Evolutionary conservation across 139 green algal genomes (phyloP), one percentile per base, ranked within the genome.

Genomic region (Closterium sp.): DNA sequence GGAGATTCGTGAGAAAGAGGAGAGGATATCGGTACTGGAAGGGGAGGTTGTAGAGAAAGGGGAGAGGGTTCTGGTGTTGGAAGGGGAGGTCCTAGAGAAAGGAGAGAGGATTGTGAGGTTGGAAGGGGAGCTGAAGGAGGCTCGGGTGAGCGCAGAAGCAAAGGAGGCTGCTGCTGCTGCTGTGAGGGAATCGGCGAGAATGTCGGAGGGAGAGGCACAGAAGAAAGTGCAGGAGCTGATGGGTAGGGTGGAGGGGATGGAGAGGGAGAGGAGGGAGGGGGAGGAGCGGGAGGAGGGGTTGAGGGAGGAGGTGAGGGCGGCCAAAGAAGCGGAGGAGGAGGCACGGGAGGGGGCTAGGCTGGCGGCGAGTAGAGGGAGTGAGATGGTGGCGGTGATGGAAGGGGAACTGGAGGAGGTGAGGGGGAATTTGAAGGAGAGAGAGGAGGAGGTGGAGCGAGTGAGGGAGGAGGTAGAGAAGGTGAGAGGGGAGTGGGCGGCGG

Each of bases 191-290:
- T 76, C 55, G 1, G 55, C n/a, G 0, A 31, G 30, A 2, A 33
- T 85, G 86, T 32, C 36, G 30, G 86, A 33, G 28, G 86, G 86
- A 81, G 86, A 89, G 86, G 34, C 30, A 7, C 36, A 89, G 86
- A 89, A 25, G 30, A 34, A 81, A 23, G 86, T 76, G 55, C 55
- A 76, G 25, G 55, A 76, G 55, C 55, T 76, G 12, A 16, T 76
- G 55, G 55, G 25, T 28, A 76, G 4, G 16, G 1, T 76, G 55
- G 55, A 76, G 55, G 55, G 55, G 23, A 7, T 76, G n/a, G 86
- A 34, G 86, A 34, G 86, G 86, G 30, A 33, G 86, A 89, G 86
- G 30, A 89, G 86, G 38, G 86, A 55, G 86, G 86, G 30, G 38
- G 86, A 32, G 86, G 55, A 89, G 30, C 87, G 86, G 34, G 86